These are phyloP conservation scores for Rosa persica DNA, from an alignment of 306 rosid species.

Conservation along the genomic window DNA sequence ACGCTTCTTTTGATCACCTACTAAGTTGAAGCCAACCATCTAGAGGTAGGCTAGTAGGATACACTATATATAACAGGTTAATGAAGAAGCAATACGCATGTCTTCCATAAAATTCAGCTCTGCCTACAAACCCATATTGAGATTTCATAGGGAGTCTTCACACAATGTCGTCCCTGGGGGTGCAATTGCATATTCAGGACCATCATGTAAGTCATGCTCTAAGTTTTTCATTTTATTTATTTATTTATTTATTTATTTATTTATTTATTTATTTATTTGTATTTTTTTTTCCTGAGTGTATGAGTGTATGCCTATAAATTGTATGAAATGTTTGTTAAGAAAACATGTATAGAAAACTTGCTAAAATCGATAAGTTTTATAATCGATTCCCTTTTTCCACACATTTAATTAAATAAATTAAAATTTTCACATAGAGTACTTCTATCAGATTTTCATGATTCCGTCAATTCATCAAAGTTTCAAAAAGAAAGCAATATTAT, in stretches of 20 bases:
- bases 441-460: too few species aligned
- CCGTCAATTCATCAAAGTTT: too few species aligned
- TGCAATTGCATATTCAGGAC: constrained; percentile 30
- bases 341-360: too few species aligned
- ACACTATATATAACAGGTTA: not conserved
- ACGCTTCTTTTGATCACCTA: not conserved
- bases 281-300: too few species aligned
- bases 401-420: too few species aligned
- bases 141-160: not conserved
- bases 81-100: not conserved
- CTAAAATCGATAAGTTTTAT: too few species aligned
- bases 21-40: not conserved
- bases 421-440: too few species aligned
- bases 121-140: not conserved
- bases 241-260: not conserved
- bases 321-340: too few species aligned
- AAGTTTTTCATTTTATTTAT: not conserved
- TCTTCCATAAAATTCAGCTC: not conserved
- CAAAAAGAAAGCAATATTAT: too few species aligned
- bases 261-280: not conserved
- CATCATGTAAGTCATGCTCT: constrained; percentile 43
- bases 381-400: too few species aligned
- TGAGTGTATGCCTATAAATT: too few species aligned
- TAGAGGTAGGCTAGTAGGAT: not conserved
- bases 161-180: constrained; percentile 44